Evolutionary conservation across 768 basidiomycete genomes (phyloP).

Genomic region (Lentinula guzmanii): DNA sequence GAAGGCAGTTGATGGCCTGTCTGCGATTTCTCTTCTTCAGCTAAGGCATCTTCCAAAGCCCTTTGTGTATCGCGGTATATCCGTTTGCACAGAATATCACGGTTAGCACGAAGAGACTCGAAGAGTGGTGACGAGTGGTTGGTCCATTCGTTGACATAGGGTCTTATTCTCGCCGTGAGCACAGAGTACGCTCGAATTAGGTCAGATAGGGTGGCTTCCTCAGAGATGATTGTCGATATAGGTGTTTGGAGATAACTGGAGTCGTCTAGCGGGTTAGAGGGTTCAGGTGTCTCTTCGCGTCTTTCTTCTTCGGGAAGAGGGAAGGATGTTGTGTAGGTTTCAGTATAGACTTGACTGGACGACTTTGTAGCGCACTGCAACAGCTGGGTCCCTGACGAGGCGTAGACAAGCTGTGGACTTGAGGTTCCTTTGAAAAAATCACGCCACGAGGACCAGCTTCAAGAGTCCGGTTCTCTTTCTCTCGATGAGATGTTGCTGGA

Average conservation of each 20-base stretch:
- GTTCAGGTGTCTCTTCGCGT: constrained; percentile 75
- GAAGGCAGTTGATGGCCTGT: constrained; percentile 47
- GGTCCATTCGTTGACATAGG: constrained; percentile 35
- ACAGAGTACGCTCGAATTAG: constrained; percentile 73
- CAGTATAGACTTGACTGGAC: constrained; percentile 63
- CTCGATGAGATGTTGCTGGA: constrained; percentile 50
- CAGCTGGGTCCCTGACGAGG: constrained; percentile 16
- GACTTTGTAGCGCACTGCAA: constrained; percentile 30
- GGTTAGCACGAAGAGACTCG: constrained; percentile 56
- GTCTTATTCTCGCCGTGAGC: constrained; percentile 59
- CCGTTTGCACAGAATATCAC: constrained; percentile 44
- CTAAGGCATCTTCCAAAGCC: constrained; percentile 55
- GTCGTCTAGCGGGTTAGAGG: constrained; percentile 58
- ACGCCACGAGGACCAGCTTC: constrained; percentile 31
- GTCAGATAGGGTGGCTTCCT: constrained; percentile 41
- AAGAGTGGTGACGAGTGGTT: constrained; percentile 70
- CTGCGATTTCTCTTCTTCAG: constrained; percentile 15
- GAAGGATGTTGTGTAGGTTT: constrained; percentile 38
- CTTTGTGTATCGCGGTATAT: constrained; percentile 65
- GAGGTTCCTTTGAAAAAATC: constrained; percentile 46
- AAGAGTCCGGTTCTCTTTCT: constrained; percentile 45
- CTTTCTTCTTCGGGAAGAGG: constrained; percentile 34
- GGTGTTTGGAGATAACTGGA: constrained; percentile 61
- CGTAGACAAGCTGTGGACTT: constrained; percentile 35
- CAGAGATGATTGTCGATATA: constrained; percentile 50